A percentile compares a stretch with the other conserved stretches of the same genome.
phyloP scores from a whole-genome alignment of 108 stramenopile genomes.

The Cylindrotheca closterium region DNA sequence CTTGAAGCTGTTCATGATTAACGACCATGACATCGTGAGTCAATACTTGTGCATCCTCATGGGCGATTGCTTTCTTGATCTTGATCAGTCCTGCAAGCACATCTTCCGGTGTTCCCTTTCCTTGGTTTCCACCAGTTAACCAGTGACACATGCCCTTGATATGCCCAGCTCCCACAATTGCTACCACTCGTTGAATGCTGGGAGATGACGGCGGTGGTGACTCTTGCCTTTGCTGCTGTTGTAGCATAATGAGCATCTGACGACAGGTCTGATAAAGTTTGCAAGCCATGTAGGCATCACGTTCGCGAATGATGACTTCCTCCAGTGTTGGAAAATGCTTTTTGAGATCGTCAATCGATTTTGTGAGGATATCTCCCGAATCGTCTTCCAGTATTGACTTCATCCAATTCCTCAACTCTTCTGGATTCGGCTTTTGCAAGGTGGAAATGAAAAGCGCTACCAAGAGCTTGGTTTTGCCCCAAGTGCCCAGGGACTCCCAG shows the following conservation, averaged over 20 bases:
- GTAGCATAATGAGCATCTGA: slow-evolving; percentile 12
- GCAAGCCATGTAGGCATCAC: slow-evolving; percentile 79
- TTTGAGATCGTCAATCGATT: slow-evolving; percentile 71
- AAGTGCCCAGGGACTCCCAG: slow-evolving; percentile 72
- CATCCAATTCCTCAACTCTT: slow-evolving; percentile 82
- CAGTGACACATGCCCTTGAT: slow-evolving; percentile 57
- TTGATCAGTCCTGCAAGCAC: slow-evolving; percentile 17
- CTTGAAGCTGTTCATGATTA: slow-evolving; percentile 15
- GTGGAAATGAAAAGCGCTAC: slow-evolving; percentile 64
- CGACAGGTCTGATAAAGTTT: slow-evolving; percentile 73
- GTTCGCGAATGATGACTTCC: slow-evolving; percentile 70
- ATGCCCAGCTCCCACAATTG: slow-evolving; percentile 88
- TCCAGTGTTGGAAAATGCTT: slow-evolving; percentile 73
- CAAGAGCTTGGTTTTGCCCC: slow-evolving; percentile 72
- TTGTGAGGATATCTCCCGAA: slow-evolving; percentile 70
- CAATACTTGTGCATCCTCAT: slow-evolving; percentile 20
- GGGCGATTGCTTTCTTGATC: slow-evolving; percentile 13
- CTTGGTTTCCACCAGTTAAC: slow-evolving; percentile 27
- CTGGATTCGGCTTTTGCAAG: slow-evolving; percentile 61
- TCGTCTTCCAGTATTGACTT: slow-evolving; percentile 57
- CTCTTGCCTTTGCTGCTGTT: slow-evolving; percentile 7
- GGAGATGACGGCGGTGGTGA: slow-evolving; percentile 8
- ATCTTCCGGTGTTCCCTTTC: slow-evolving; percentile 13
- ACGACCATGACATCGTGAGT: slow-evolving; percentile 27
- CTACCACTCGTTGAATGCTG: slow-evolving; percentile 45